phyloP scores from a whole-genome alignment of 2,329 filamentous ascomycete genomes.

The Botryotinia globosa region DNA sequence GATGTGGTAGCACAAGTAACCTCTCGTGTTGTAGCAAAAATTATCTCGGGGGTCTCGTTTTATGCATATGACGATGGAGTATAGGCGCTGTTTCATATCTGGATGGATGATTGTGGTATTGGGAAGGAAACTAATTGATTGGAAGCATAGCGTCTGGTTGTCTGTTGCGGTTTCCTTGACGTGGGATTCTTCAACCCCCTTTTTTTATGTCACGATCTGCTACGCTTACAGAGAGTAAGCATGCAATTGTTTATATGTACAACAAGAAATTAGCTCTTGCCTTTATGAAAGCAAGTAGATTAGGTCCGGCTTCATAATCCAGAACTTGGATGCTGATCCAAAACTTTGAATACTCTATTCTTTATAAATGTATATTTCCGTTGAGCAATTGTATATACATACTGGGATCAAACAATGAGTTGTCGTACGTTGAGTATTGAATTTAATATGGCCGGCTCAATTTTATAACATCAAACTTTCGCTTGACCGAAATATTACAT shows the following conservation, averaged over 20 bases:
- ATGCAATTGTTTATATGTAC: conserved; percentile 35
- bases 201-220: conserved; percentile 29
- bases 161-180: conserved; percentile 18
- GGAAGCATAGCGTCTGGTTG: conserved; percentile 39
- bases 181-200: not conserved
- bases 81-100: conserved; percentile 31
- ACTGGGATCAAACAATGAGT: not conserved
- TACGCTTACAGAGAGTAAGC: conserved; percentile 23
- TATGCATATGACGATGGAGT: conserved; percentile 39
- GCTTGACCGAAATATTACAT: no score
- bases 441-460: not conserved
- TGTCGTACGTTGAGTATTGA: not conserved
- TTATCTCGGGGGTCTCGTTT: conserved; percentile 21
- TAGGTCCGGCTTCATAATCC: conserved; percentile 26
- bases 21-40: conserved; percentile 8
- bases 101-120: conserved; percentile 24
- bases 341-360: conserved; percentile 17
- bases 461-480: not conserved
- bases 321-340: conserved; percentile 15
- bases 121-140: conserved; percentile 31
- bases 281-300: conserved; percentile 26
- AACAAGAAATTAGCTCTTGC: conserved; percentile 29
- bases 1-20: conserved; percentile 35
- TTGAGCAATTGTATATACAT: not conserved
- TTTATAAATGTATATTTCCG: not conserved